These are phyloP conservation scores for Arthrobotrys sinensis DNA, from an alignment of 2,329 filamentous ascomycete genomes.

Conservation along the genomic window DNA sequence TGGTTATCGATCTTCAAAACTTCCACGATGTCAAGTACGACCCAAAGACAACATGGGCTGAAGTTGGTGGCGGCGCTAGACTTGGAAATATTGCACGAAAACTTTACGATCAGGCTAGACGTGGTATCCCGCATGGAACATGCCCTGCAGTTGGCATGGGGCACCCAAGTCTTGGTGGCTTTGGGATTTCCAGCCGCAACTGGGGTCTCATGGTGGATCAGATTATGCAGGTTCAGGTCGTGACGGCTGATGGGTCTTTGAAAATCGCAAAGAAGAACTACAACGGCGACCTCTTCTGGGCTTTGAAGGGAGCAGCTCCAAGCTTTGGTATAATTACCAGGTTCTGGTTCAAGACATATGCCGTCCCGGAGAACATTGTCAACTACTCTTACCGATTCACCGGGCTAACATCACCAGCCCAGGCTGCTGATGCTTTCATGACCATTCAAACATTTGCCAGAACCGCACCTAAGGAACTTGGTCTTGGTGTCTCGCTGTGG, in stretches of 20 bases:
- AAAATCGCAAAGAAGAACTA: slow-evolving; percentile 64
- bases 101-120: slow-evolving; percentile 66
- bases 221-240: slow-evolving; percentile 70
- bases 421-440: slow-evolving; percentile 67
- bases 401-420: slow-evolving; percentile 67
- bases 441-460: slow-evolving; percentile 62
- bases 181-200: slow-evolving; percentile 68
- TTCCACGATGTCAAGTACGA: slow-evolving; percentile 70
- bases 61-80: slow-evolving; percentile 71
- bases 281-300: slow-evolving; percentile 69
- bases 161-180: slow-evolving; percentile 68
- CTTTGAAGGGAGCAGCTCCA: slow-evolving; percentile 68
- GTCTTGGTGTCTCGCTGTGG: slow-evolving; percentile 62
- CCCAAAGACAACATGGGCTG: slow-evolving; percentile 67
- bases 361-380: slow-evolving; percentile 66
- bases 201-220: slow-evolving; percentile 73
- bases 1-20: slow-evolving; percentile 70
- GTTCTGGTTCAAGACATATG: slow-evolving; percentile 68
- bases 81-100: slow-evolving; percentile 69
- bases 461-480: slow-evolving; percentile 63
- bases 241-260: slow-evolving; percentile 66
- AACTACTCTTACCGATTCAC: slow-evolving; percentile 66
- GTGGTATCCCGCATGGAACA: slow-evolving; percentile 65
- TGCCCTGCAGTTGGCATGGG: slow-evolving; percentile 67
- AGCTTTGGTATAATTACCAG: slow-evolving; percentile 69